phyloP scores from a whole-genome alignment of 352 stramenopile genomes.

The Phytopythium litorale region DNA sequence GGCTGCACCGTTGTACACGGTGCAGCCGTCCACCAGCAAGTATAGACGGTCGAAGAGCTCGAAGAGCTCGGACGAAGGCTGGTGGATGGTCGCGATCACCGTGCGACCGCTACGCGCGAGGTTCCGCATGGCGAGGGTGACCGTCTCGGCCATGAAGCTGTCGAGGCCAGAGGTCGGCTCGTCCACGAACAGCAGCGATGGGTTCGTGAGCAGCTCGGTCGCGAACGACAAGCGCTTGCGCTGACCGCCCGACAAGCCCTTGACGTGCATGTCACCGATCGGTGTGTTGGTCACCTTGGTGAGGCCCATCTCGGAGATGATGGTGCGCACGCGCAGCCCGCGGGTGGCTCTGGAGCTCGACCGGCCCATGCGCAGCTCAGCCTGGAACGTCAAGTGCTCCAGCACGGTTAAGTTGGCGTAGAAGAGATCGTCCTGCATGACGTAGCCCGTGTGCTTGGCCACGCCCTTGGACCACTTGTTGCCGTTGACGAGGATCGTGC shows the following conservation, averaged over 20 bases:
- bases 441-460: slow-evolving; percentile 40
- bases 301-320: slow-evolving; percentile 44
- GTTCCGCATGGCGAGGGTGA: slow-evolving; percentile 33
- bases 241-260: slow-evolving; percentile 67
- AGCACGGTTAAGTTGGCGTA: slow-evolving; percentile 78
- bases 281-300: slow-evolving; percentile 35
- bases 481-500: slow-evolving; percentile 57
- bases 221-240: slow-evolving; percentile 74
- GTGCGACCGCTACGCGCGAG: slow-evolving; percentile 74
- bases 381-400: slow-evolving; percentile 82
- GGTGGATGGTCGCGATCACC: slow-evolving; percentile 83
- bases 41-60: slow-evolving; percentile 36
- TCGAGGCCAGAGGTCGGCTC: slow-evolving; percentile 64
- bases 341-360: slow-evolving; percentile 12
- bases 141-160: slow-evolving; percentile 36
- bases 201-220: slow-evolving; percentile 76
- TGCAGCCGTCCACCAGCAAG: slow-evolving; percentile 30
- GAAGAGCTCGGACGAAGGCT: slow-evolving; percentile 55
- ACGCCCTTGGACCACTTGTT: slow-evolving; percentile 23
- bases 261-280: slow-evolving; percentile 34
- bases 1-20: slow-evolving; percentile 32
- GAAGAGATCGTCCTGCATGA: slow-evolving; percentile 88
- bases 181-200: slow-evolving; percentile 73
- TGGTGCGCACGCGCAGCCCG: slow-evolving; percentile 17
- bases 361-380: slow-evolving; percentile 55